Conservation (phyloP, 768 basidiomycete species). For the Hysterangium stoloniferum region DNA sequence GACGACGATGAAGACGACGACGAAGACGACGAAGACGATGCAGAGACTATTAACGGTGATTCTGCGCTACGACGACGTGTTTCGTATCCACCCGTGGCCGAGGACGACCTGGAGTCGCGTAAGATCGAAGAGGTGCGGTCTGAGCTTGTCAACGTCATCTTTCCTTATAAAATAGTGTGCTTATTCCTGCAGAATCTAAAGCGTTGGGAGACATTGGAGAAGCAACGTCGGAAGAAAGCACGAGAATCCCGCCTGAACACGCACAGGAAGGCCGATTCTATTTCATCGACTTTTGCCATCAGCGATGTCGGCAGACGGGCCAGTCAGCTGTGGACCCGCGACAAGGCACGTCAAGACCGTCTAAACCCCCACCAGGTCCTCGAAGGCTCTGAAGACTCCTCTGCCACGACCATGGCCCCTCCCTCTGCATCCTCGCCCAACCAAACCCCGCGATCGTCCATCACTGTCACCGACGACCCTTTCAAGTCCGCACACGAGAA, state of each 20-base stretch:
- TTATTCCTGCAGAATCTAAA: slow-evolving; percentile 51
- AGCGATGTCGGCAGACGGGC: slow-evolving; percentile 52
- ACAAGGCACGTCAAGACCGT: slow-evolving; percentile 19
- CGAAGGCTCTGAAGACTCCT: slow-evolving; percentile 29
- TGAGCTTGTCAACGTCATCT: slow-evolving; percentile 10
- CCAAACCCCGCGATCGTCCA: slow-evolving; percentile 32
- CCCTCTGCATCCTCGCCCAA: slow-evolving; percentile 27
- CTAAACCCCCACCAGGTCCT: slow-evolving; percentile 28
- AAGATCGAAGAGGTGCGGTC: slow-evolving; percentile 61
- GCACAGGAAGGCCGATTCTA: slow-evolving; percentile 29
- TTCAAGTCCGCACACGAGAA: slow-evolving; percentile 21
- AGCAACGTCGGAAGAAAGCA: slow-evolving; percentile 64
- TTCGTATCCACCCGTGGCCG: slow-evolving; percentile 58
- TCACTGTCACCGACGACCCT: slow-evolving; percentile 19
- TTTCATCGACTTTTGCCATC: slow-evolving; percentile 27
- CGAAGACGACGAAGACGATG: slow-evolving; percentile 23
- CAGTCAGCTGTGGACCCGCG: slow-evolving; percentile 45
- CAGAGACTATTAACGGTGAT: slow-evolving; percentile 18
- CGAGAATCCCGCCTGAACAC: slow-evolving; percentile 41
- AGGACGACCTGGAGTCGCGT: slow-evolving; percentile 60
- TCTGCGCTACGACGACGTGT: slow-evolving; percentile 11
- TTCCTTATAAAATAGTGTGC: background rate
- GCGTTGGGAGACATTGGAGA: slow-evolving; percentile 72
- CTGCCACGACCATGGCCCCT: slow-evolving; percentile 48
- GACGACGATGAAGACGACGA: slow-evolving; percentile 23